These are phyloP conservation scores for Inosperma sp. DNA, from an alignment of 768 basidiomycete genomes.

Conservation along the genomic window DNA sequence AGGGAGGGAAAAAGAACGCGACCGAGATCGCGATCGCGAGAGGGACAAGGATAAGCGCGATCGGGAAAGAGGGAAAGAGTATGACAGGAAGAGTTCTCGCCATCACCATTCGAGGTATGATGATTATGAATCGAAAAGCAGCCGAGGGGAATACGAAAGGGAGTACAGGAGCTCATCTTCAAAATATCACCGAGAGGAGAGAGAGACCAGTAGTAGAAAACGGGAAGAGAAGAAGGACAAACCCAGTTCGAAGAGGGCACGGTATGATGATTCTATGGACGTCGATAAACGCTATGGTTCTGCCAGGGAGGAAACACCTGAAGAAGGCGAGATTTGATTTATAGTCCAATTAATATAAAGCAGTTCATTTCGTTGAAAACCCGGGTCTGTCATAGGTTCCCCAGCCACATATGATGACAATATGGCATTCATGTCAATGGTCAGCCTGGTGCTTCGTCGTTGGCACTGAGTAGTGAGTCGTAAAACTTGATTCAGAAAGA, in stretches of 20 bases:
- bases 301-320: slow-evolving; percentile 70
- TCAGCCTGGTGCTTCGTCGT: too few relatives aligned
- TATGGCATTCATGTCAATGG: too few relatives aligned
- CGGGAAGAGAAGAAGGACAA: slow-evolving; percentile 33
- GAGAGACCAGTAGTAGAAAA: slow-evolving; percentile 21
- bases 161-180: slow-evolving; percentile 41
- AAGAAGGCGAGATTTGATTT: slow-evolving; percentile 79
- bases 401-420: too few relatives aligned
- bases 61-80: slow-evolving; percentile 33
- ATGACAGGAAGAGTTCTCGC: slow-evolving; percentile 36
- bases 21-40: slow-evolving; percentile 33
- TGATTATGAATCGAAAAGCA: slow-evolving; percentile 39
- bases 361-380: slow-evolving; percentile 16
- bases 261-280: slow-evolving; percentile 49
- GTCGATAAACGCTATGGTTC: slow-evolving; percentile 39
- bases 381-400: too few relatives aligned
- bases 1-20: slow-evolving; percentile 39
- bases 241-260: slow-evolving; percentile 59
- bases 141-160: slow-evolving; percentile 40
- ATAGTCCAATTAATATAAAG: slow-evolving; percentile 15
- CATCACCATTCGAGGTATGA: slow-evolving; percentile 48
- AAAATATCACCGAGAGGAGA: slow-evolving; percentile 51
- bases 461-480: too few relatives aligned
- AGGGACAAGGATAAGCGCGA: slow-evolving; percentile 30
- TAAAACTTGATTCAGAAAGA: too few relatives aligned